Evolutionary conservation across 495 filamentous ascomycete species (phyloP).

Genomic region (Podospora pseudopauciseta): DNA sequence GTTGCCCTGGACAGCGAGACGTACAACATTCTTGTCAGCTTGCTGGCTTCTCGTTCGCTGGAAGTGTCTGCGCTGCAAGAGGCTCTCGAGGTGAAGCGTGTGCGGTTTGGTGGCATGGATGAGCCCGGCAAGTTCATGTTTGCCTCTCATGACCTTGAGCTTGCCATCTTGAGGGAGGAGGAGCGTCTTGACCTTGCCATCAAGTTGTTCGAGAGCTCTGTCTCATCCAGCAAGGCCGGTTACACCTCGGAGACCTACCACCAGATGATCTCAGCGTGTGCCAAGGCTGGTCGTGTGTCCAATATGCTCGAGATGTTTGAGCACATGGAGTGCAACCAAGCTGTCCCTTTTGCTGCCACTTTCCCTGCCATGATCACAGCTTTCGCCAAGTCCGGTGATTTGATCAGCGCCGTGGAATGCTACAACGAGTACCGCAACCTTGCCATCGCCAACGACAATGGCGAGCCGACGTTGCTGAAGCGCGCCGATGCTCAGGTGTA

Average conservation of each 20-base stretch:
- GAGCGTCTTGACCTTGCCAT: slow-evolving; percentile 79
- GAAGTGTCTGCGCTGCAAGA: slow-evolving; percentile 67
- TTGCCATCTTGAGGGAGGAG: slow-evolving; percentile 77
- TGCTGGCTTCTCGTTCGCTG: slow-evolving; percentile 74
- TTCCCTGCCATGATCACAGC: slow-evolving; percentile 91
- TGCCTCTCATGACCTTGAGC: slow-evolving; percentile 77
- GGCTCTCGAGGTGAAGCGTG: slow-evolving; percentile 66
- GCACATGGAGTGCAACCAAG: slow-evolving; percentile 77
- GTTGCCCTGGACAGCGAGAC: slow-evolving; percentile 78
- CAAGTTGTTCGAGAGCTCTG: slow-evolving; percentile 75
- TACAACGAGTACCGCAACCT: slow-evolving; percentile 90
- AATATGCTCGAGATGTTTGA: slow-evolving; percentile 87
- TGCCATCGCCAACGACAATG: slow-evolving; percentile 74
- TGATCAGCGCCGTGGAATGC: slow-evolving; percentile 86
- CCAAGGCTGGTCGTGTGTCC: slow-evolving; percentile 67
- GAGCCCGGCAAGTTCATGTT: slow-evolving; percentile 88
- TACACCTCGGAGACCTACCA: slow-evolving; percentile 68
- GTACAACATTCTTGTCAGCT: slow-evolving; percentile 77
- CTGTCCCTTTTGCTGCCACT: slow-evolving; percentile 70
- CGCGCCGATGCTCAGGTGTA: slow-evolving; percentile 82
- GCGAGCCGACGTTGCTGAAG: slow-evolving; percentile 63
- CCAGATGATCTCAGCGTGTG: slow-evolving; percentile 78
- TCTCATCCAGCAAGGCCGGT: slow-evolving; percentile 55
- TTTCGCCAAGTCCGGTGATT: slow-evolving; percentile 74
- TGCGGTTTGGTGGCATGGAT: slow-evolving; percentile 80